These are phyloP conservation scores for Alternaria sp. DNA, from an alignment of 2,329 filamentous ascomycete genomes.

Conservation along the genomic window DNA sequence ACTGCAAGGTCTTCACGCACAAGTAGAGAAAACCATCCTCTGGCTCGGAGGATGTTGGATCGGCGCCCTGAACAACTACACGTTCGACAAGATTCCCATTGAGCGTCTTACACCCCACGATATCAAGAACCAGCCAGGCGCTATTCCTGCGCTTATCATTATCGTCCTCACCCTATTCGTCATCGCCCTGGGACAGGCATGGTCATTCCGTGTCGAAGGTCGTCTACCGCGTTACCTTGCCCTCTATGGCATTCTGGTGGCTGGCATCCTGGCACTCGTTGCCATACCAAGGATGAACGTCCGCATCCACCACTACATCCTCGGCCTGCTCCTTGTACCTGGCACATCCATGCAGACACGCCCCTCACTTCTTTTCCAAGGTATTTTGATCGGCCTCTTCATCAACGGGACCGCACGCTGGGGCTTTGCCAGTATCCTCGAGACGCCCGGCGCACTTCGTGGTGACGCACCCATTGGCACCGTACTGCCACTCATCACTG, in stretches of 20 bases:
- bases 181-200: constrained; percentile 78
- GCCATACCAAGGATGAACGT: constrained; percentile 78
- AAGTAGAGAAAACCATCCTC: constrained; percentile 86
- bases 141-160: constrained; percentile 78
- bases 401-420: constrained; percentile 93
- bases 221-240: constrained; percentile 78
- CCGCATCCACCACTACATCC: constrained; percentile 93
- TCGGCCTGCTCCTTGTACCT: constrained; percentile 83
- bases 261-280: constrained; percentile 76
- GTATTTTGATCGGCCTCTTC: constrained; percentile 86
- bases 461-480: constrained; percentile 62
- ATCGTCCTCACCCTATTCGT: constrained; percentile 73
- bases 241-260: constrained; percentile 79
- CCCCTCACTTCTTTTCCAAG: constrained; percentile 84
- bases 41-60: constrained; percentile 93
- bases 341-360: constrained; percentile 90
- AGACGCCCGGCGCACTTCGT: constrained; percentile 76
- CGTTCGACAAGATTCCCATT: constrained; percentile 92
- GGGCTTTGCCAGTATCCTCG: constrained; percentile 88
- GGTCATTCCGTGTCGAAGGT: constrained; percentile 84
- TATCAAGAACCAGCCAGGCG: constrained; percentile 85
- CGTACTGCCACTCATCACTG: constrained; percentile 59
- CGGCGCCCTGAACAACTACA: constrained; percentile 91
- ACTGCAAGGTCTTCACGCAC: constrained; percentile 74
- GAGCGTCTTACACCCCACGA: constrained; percentile 90